These are phyloP conservation scores for Phytophthora cactorum DNA, from an alignment of 352 stramenopile genomes.

Conservation along the genomic window DNA sequence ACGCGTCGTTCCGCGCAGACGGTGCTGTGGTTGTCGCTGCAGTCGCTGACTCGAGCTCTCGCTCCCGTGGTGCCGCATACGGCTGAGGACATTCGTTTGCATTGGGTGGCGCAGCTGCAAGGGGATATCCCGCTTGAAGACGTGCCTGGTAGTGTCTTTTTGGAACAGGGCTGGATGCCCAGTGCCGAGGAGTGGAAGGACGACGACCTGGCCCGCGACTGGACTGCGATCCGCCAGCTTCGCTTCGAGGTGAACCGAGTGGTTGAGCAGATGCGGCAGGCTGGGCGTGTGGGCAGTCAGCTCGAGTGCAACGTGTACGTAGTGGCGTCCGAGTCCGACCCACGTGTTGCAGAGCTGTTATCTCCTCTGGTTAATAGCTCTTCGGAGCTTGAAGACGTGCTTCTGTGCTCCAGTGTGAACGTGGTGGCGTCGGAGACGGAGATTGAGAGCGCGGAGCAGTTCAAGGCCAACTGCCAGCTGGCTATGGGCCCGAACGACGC, in stretches of 20 bases:
- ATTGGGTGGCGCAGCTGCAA: slow-evolving; percentile 65
- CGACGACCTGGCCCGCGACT: slow-evolving; percentile 70
- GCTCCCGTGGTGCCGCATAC: slow-evolving; percentile 96
- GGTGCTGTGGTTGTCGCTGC: slow-evolving; percentile 75
- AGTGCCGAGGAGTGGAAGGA: slow-evolving; percentile 60
- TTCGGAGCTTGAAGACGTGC: slow-evolving; percentile 69
- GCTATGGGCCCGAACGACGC: slow-evolving; percentile 39
- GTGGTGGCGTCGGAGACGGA: slow-evolving; percentile 46
- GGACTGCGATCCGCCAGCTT: slow-evolving; percentile 89
- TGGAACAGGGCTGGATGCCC: slow-evolving; percentile 68
- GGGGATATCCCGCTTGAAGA: slow-evolving; percentile 52
- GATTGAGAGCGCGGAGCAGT: slow-evolving; percentile 38
- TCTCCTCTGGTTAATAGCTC: slow-evolving; percentile 14
- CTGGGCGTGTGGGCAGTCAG: slow-evolving; percentile 64
- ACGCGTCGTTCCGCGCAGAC: slow-evolving; percentile 91
- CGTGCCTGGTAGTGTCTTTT: slow-evolving; percentile 77
- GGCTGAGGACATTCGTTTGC: slow-evolving; percentile 96
- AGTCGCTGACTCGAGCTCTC: slow-evolving; percentile 65
- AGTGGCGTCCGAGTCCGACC: slow-evolving; percentile 45
- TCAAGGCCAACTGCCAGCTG: slow-evolving; percentile 47
- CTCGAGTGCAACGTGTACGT: slow-evolving; percentile 80
- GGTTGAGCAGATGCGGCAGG: slow-evolving; percentile 73
- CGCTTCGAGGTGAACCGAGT: slow-evolving; percentile 84
- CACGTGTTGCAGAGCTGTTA: slow-evolving; percentile 68
- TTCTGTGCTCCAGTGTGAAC: slow-evolving; percentile 72